phyloP scores from a whole-genome alignment of 2,329 filamentous ascomycete genomes.

The Myriosclerotinia duriaeana region DNA sequence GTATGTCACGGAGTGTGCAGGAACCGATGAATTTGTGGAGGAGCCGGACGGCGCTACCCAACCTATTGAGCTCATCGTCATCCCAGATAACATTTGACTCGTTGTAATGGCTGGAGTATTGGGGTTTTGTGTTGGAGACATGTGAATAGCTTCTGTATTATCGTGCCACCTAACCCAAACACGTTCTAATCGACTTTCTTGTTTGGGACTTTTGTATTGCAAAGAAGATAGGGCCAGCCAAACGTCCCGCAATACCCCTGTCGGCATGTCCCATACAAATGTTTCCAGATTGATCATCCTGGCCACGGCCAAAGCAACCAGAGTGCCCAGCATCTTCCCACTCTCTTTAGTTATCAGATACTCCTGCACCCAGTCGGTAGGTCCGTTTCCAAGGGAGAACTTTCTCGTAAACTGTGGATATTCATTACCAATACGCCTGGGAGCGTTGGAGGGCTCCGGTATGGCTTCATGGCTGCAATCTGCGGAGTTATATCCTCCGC shows the following conservation, averaged over 20 bases:
- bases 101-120: constrained; percentile 31
- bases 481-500: constrained; percentile 36
- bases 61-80: constrained; percentile 46
- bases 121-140: constrained; percentile 33
- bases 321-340: constrained; percentile 83
- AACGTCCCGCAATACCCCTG: constrained; percentile 75
- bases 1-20: constrained; percentile 43
- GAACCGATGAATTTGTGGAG: constrained; percentile 29
- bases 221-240: constrained; percentile 76
- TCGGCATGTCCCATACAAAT: constrained; percentile 89
- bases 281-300: constrained; percentile 80
- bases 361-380: constrained; percentile 73
- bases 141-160: constrained; percentile 48
- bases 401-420: constrained; percentile 78
- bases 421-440: constrained; percentile 63
- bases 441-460: constrained; percentile 26
- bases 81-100: constrained; percentile 40
- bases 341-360: constrained; percentile 81
- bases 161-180: constrained; percentile 85
- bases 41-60: constrained; percentile 40
- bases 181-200: constrained; percentile 66
- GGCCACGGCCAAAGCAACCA: constrained; percentile 75
- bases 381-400: constrained; percentile 83
- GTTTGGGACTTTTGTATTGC: constrained; percentile 54
- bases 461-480: constrained; percentile 34